Evolutionary conservation across 768 basidiomycete species (phyloP), one percentile per base, ranked within the genome.

Genomic region (Hortiboletus flavorubellus): DNA sequence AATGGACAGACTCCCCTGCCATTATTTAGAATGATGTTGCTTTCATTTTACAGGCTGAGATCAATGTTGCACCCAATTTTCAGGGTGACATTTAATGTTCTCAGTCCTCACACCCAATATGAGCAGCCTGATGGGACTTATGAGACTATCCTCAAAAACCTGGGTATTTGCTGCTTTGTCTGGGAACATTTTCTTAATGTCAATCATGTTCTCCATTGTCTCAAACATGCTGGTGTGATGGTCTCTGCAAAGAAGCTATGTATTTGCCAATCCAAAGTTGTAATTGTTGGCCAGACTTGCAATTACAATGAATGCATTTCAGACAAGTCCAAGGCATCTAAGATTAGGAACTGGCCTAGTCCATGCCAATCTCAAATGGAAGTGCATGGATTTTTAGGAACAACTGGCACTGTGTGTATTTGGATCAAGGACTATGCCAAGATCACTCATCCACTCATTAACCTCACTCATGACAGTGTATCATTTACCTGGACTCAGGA

Each of bases 1-100:
- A 77, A 0, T 78, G 64, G 50, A 78, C 75, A 0, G 75, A 78
- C 34, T 76, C 74, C 0, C 69, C 72, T 0, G 67, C 69, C 0
- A 72, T 76, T 2, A 73, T 78, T 40, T 75, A 79, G 35, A 73
- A 71, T 23, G 67, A 77, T 56, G 64, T 78, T 5, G 67, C 68
- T 0, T 72, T 70, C 44, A 73, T 78, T 23, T 54, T 80, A 0
- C 63, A 72, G 40, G 54, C 61, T 2, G 73, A 81, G 55, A 78
- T 80, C 1, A 73, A 16, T 26, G 73, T 18, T 18, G 63, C 18
- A 65, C 73, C 5, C 49, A 63, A 7, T 66, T 82, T 70, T 46
- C 69, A 80, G 12, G 76, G 81, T 56, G 73, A 80, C 56, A 60
- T n/a, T 74, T 5, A 63, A 67, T 0, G 54, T 77, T 2, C 66